Evolutionary conservation across 179 eudicot genomes (phyloP), one percentile per base, ranked within the genome.

Genomic region (Nepenthes alata): DNA sequence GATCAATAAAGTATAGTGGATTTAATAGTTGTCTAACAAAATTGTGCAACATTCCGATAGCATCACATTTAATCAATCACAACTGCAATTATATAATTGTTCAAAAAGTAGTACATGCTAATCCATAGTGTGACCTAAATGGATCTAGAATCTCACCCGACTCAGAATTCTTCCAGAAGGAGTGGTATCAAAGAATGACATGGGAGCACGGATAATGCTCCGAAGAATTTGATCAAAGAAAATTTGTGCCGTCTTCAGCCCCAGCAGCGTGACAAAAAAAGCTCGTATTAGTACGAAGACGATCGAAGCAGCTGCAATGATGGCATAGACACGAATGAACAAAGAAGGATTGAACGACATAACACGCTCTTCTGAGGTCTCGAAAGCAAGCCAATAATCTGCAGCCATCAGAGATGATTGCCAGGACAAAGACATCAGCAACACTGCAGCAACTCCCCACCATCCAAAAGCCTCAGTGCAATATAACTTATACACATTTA

Each of bases 101-200:
- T 25, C 25, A 25, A 25, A 25, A 25, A 25, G 25, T 25, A 25
- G 25, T 25, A 25, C 25, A 25, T 25, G 25, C 25, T 25, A 25
- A 25, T 25, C 25, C 25, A 25, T 25, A 25, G 25, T 25, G 25
- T 25, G 25, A 25, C 25, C 25, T 25, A 0, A 25, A 25, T 25
- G 4, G 11, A 49, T 61, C 51, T 5, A 41, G 62, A 70, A 51
- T 25, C 64, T 83, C 78, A 94, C 99, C 96, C 99, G 85, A 75
- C 94, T 94, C 36, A 94, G 74, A 64, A 94, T 85, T 74, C 99
- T 90, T 71, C 99, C 99, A 1, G 97, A 94, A 62, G 99, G 99
- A 51, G 97, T 94, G 15, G 96, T 90, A 67, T 94, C 99, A 47
- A 94, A 94, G 74, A 94, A 94, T 41, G 96, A 78, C 95, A 93